Conservation (phyloP, 2,329 filamentous ascomycete species). For the Diplodia mutila region DNA sequence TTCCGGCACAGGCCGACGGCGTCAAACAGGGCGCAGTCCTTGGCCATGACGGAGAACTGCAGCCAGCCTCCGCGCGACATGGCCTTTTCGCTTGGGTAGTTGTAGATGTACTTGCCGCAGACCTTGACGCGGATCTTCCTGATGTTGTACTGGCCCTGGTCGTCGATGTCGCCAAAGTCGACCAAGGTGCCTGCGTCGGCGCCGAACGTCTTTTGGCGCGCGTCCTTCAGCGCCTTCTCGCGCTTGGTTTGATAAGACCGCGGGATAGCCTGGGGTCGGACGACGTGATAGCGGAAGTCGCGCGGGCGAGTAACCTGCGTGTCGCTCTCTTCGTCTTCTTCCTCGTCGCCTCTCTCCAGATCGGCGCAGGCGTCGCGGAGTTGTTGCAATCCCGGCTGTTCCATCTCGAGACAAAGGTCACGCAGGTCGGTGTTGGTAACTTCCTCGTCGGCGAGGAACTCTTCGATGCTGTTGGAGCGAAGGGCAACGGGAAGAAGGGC, state of each 20-base stretch:
- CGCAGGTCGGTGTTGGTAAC: constrained; percentile 50
- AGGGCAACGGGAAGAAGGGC: constrained; percentile 52
- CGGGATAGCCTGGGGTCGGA: constrained; percentile 25
- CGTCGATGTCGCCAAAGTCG: constrained; percentile 44
- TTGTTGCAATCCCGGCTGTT: constrained; percentile 54
- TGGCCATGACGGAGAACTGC: constrained; percentile 56
- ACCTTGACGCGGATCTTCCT: constrained; percentile 52
- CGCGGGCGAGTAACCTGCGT: not conserved
- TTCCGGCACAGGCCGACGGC: constrained; percentile 54
- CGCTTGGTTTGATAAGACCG: constrained; percentile 37
- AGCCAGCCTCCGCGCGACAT: constrained; percentile 55
- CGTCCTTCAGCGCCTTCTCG: constrained; percentile 37
- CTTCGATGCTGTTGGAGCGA: constrained; percentile 48
- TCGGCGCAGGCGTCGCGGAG: constrained; percentile 58
- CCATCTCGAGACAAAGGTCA: constrained; percentile 54
- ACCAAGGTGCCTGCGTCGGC: constrained; percentile 32
- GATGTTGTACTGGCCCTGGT: constrained; percentile 37
- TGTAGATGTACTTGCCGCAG: constrained; percentile 56
- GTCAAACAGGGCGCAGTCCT: constrained; percentile 51
- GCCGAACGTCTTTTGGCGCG: constrained; percentile 26
- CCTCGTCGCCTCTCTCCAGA: constrained; percentile 47
- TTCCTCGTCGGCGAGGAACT: constrained; percentile 49
- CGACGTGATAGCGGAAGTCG: not conserved
- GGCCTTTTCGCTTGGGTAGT: constrained; percentile 54
- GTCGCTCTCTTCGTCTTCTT: constrained; percentile 38